Conservation (phyloP, 306 rosid species). For the Luffa acutangula region DNA sequence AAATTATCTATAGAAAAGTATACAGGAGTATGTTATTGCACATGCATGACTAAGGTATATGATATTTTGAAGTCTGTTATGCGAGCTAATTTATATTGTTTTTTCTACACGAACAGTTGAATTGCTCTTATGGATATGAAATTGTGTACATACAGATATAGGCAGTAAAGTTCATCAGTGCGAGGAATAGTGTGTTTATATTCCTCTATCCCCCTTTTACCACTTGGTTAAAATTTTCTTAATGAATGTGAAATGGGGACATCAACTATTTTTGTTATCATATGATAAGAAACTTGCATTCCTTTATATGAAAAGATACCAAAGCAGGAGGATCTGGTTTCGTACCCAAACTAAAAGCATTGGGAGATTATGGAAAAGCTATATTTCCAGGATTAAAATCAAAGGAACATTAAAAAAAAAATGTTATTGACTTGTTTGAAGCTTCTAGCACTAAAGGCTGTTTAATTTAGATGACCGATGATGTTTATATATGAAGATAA, state of each 20-base stretch:
- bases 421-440: neutral
- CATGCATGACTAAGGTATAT: too few species aligned
- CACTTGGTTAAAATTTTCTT: neutral
- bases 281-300: neutral
- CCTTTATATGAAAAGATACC: neutral
- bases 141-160: neutral
- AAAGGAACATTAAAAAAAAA: neutral
- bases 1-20: too few species aligned
- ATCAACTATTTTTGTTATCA: neutral
- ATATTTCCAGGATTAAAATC: neutral
- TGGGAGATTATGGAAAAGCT: neutral
- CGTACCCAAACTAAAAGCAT: neutral
- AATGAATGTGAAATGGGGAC: neutral
- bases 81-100: neutral
- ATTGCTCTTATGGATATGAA: neutral
- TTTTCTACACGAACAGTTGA: neutral
- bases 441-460: neutral
- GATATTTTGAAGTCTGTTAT: too few species aligned
- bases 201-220: neutral
- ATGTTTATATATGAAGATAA: neutral
- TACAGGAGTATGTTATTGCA: too few species aligned
- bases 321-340: neutral
- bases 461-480: neutral
- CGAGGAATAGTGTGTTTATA: neutral
- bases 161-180: too few species aligned